phyloP scores from a whole-genome alignment of 176 grass and related monocot species.

The Elymus sibiricus region DNA sequence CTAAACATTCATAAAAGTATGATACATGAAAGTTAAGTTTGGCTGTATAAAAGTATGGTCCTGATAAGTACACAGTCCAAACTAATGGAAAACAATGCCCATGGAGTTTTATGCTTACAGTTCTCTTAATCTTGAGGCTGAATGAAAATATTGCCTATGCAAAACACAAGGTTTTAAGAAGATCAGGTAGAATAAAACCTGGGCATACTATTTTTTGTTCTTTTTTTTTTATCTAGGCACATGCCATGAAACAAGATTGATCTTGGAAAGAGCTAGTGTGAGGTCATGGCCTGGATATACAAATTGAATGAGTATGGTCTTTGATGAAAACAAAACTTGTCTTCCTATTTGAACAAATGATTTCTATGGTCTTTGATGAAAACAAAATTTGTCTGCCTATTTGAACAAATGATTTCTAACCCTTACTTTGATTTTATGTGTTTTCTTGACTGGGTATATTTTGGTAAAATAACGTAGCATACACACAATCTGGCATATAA shows the following conservation, averaged over 20 bases:
- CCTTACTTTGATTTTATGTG: not conserved
- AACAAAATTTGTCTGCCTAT: not conserved
- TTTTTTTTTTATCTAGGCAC: not conserved
- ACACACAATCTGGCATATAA: not conserved
- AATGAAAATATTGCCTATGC: not conserved
- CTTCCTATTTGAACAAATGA: too few species aligned
- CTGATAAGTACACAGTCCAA: not conserved
- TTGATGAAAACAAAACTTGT: not conserved
- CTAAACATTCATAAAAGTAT: too few species aligned
- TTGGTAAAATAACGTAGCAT: not conserved
- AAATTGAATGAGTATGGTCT: not conserved
- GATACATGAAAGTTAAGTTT: too few species aligned
- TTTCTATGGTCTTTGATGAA: not conserved
- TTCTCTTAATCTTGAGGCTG: not conserved
- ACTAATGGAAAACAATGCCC: not conserved
- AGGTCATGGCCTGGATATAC: not conserved
- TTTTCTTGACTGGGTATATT: not conserved
- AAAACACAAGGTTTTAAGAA: not conserved
- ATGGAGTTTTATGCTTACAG: not conserved
- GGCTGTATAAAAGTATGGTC: not conserved
- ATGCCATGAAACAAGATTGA: not conserved
- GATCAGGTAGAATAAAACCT: not conserved
- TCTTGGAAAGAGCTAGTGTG: not conserved
- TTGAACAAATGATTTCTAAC: not conserved
- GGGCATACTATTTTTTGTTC: not conserved